Evolutionary conservation across 345 rosid genomes (phyloP).

Genomic region (Hibiscus syriacus): DNA sequence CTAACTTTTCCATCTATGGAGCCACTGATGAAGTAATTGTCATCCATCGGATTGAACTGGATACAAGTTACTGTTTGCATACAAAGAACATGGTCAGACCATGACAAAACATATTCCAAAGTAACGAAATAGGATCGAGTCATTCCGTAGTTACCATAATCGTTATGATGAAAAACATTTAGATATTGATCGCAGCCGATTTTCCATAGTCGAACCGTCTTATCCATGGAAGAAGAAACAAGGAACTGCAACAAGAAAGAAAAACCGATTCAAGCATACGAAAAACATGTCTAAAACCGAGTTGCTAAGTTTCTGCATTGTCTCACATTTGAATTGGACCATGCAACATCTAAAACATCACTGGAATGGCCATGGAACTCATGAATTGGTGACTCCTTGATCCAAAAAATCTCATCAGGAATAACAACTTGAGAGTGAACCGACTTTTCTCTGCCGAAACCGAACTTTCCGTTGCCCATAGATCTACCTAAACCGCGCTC

Average conservation of each 20-base stretch:
- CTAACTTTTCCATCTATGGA: slow-evolving; percentile 94
- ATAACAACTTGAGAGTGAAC: slow-evolving; percentile 31
- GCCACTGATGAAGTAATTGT: slow-evolving; percentile 74
- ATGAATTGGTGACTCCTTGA: slow-evolving; percentile 60
- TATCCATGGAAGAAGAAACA: slow-evolving; percentile 73
- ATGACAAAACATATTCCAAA: neutral
- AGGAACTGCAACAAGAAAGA: slow-evolving; percentile 51
- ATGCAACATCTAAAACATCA: slow-evolving; percentile 70
- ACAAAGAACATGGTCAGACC: slow-evolving; percentile 2
- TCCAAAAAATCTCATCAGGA: slow-evolving; percentile 56
- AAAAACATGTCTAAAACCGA: neutral
- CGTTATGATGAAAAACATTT: slow-evolving; percentile 49
- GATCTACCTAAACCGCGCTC: slow-evolving; percentile 10
- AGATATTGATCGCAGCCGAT: slow-evolving; percentile 44
- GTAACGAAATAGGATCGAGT: neutral
- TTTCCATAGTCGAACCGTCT: slow-evolving; percentile 78
- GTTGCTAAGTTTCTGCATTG: neutral
- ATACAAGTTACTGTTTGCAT: slow-evolving; percentile 74
- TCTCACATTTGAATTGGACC: slow-evolving; percentile 87
- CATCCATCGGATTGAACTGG: slow-evolving; percentile 66
- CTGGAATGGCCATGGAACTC: slow-evolving; percentile 63
- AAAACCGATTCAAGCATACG: slow-evolving; percentile 3
- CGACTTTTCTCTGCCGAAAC: slow-evolving; percentile 22
- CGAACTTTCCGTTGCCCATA: slow-evolving; percentile 8
- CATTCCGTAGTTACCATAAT: slow-evolving; percentile 43